A percentile compares a stretch with the other conserved stretches of the same genome.
phyloP scores from a whole-genome alignment of 176 grass and related monocot genomes.

The Ampelocalamus luodianensis region DNA sequence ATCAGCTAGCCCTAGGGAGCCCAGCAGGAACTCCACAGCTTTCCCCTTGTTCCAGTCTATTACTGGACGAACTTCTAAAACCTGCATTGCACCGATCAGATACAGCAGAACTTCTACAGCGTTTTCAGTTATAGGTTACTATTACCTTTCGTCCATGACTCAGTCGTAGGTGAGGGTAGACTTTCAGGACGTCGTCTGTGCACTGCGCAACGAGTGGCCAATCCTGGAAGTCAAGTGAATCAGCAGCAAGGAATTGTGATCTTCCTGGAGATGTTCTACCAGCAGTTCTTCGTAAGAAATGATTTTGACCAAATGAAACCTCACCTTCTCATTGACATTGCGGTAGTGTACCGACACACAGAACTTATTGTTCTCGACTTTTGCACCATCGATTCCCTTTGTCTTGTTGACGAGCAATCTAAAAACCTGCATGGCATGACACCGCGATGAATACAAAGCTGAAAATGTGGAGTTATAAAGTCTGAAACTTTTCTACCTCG shows the following conservation, averaged over 20 bases:
- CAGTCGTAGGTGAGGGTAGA: slow-evolving; percentile 44
- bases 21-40: slow-evolving; percentile 66
- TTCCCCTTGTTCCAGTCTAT: slow-evolving; percentile 75
- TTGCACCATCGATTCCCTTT: slow-evolving; percentile 50
- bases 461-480: not conserved
- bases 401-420: slow-evolving; percentile 62
- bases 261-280: not conserved
- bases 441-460: not conserved
- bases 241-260: slow-evolving; percentile 7
- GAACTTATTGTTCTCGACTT: slow-evolving; percentile 81
- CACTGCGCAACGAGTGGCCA: slow-evolving; percentile 44
- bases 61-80: slow-evolving; percentile 65
- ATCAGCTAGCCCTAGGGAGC: slow-evolving; percentile 53
- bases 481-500: slow-evolving; percentile 47
- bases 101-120: not conserved
- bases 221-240: slow-evolving; percentile 42
- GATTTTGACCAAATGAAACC: not conserved
- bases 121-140: too few relatives aligned
- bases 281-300: not conserved
- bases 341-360: slow-evolving; percentile 81
- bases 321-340: slow-evolving; percentile 67
- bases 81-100: slow-evolving; percentile 19
- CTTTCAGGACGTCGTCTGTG: slow-evolving; percentile 47
- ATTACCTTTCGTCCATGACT: slow-evolving; percentile 65
- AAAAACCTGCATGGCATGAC: slow-evolving; percentile 50